Base-by-base conservation (phyloP, 805 yeast species). In the Pichia kluyveri region DNA sequence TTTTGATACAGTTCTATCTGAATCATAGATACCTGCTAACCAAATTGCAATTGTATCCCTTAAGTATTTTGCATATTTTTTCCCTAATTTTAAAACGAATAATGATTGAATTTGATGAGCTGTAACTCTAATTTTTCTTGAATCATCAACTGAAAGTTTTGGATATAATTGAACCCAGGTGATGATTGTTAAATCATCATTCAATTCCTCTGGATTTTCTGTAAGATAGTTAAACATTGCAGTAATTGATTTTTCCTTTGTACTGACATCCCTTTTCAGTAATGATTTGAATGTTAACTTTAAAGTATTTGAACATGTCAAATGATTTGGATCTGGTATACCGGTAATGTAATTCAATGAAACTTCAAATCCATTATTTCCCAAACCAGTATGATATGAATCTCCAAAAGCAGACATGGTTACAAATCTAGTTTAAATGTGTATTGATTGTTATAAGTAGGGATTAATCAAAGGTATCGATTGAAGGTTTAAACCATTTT, bases 81-180 rank as follows among this genome's bases (percentile, higher is more conserved):
- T 86, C 12, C 80, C 80, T 10, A 83, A 60, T 1, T 55, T 47
- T 15, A 57, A 52, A 38, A 85, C 79, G 38, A 80, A 69, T 17
- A 60, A 62, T 1, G 83, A 76, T 44, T 89, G 89, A 4, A 81
- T 69, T 50, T 75, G 78, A 59, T 88, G 96, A 4, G 88, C 62
- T 18, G 71, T 59, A 9, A 67, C 49, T 48, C 97, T 72, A 1
- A 88, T 85, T 14, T 67, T 66, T 53, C 83, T 78, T 3, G 90
- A 80, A 46, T 77, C 78, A 51, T 86, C 93, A 7, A 83, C 71
- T 2, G 93, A 73, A 30, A 90, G 67, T 58, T 88, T 86, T 0
- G 96, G 83, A 58, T 86, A 91, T 19, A 87, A 54, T 62, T 88
- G 96, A 42, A 86, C 72, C 95, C 87, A 86, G 37, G 80, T 75